A percentile compares a stretch with the other conserved stretches of the same genome.
These are phyloP conservation scores for Clausena lansium DNA, from an alignment of 345 rosid genomes.

Conservation along the genomic window DNA sequence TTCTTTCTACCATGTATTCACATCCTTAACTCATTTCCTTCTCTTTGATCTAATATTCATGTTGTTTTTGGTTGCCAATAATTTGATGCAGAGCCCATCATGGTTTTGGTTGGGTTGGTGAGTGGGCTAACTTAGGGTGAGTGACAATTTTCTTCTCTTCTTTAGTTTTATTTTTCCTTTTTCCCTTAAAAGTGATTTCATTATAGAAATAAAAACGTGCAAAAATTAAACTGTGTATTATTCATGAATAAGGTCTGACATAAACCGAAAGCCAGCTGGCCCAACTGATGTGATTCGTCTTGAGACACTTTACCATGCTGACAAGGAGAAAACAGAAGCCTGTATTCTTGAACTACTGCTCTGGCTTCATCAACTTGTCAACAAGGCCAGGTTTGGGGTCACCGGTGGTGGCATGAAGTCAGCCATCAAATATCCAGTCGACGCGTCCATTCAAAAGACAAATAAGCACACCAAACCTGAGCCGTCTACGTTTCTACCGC, in stretches of 20 bases:
- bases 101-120: constrained; percentile 99
- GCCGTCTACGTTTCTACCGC: constrained; percentile 17
- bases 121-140: constrained; percentile 98
- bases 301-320: constrained; percentile 88
- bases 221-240: background rate
- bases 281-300: constrained; percentile 59
- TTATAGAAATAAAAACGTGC: background rate
- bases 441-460: constrained; percentile 4
- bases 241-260: constrained; percentile 50
- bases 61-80: constrained; percentile 33
- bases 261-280: constrained; percentile 42
- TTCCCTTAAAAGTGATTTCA: background rate
- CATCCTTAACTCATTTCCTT: background rate
- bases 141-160: constrained; percentile 9
- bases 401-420: constrained; percentile 14
- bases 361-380: constrained; percentile 81
- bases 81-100: constrained; percentile 68
- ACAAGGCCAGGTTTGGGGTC: constrained; percentile 34
- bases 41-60: background rate
- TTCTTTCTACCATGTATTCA: background rate
- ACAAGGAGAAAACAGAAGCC: constrained; percentile 71
- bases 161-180: background rate
- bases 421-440: constrained; percentile 13
- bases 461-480: constrained; percentile 24
- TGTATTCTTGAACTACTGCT: constrained; percentile 73